Conservation (phyloP, 805 yeast species). For the Zygosaccharomyces lentus region DNA sequence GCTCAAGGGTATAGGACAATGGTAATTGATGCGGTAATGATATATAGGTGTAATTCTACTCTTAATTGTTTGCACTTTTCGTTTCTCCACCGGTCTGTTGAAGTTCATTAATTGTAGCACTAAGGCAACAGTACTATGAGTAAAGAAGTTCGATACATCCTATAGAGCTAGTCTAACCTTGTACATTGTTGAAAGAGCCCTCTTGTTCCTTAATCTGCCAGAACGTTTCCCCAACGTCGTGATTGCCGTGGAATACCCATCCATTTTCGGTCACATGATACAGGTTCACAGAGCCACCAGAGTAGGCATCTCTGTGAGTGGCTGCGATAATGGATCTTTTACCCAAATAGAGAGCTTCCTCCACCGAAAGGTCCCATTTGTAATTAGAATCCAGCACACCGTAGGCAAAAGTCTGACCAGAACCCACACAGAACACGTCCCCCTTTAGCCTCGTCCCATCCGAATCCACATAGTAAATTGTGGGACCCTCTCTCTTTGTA, state of each 20-base stretch:
- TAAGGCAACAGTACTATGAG: neutral
- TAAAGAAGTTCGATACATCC: neutral
- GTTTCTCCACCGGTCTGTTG: neutral
- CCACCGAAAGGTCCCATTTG: conserved; percentile 86
- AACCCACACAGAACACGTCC: conserved; percentile 93
- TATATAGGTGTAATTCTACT: conserved; percentile 13
- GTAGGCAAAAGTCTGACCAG: conserved; percentile 98
- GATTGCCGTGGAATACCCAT: conserved; percentile 94
- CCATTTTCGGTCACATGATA: conserved; percentile 92
- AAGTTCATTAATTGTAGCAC: neutral
- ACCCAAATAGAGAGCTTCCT: conserved; percentile 91
- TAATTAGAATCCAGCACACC: conserved; percentile 95
- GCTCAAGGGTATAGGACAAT: neutral
- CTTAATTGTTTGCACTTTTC: conserved; percentile 6
- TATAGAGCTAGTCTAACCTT: conserved; percentile 24
- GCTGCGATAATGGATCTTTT: conserved; percentile 96
- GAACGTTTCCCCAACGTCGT: conserved; percentile 83
- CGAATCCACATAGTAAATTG: conserved; percentile 92
- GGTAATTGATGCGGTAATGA: conserved; percentile 31
- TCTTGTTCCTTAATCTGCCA: conserved; percentile 89
- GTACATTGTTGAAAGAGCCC: conserved; percentile 82
- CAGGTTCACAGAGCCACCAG: conserved; percentile 94
- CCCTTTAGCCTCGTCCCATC: conserved; percentile 96
- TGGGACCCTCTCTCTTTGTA: conserved; percentile 92
- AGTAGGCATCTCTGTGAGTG: conserved; percentile 95